Evolutionary conservation across 495 filamentous ascomycete genomes (phyloP), one percentile per base, ranked within the genome.

Genomic region (Penicillium canariense): DNA sequence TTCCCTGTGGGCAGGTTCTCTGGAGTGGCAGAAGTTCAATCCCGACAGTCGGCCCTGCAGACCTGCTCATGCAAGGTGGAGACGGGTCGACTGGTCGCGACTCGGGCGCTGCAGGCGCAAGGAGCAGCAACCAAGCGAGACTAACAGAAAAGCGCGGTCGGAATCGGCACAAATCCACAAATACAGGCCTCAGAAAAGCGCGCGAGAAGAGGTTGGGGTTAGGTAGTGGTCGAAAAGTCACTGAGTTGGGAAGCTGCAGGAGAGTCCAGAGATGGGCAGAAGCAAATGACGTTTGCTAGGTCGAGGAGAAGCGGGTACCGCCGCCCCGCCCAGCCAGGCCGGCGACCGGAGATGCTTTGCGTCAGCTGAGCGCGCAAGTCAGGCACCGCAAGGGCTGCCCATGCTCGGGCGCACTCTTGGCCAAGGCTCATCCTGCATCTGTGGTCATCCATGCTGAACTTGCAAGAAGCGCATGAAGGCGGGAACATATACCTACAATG

Each of bases 1-100:
- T 12, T 14, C 18, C 38, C 10, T 12, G 3, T 14, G 11, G 14
- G 22, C 38, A 18, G 10, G 9, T 5, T 22, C 20, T 23, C 18
- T 2, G 10, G 38, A 40, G 9, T 40, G 38, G 23, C 38, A 40
- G 20, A 40, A 20, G 10, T 39, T 42, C 42, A 52, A 26, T 40
- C 53, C n/a, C 43, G 30, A 32, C 34, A 6, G 26, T 48, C 34
- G 43, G 55, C 55, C 42, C 38, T 40, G 18, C 38, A 40, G 38
- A 40, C 20, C 38, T 39, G 36, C 36, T 39, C 36, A 20, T 42
- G 38, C 38, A 12, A 42, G 38, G 38, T 42, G 38, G 38, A 42
- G 38, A 25, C 38, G 25, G 38, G 18, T 42, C 38, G 22, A 25
- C 20, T 22, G 38, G 20, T 42, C 38, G 38, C 38, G 25, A 42